Base-by-base conservation (phyloP, 768 basidiomycete genomes). In the Mycena crocata region DNA sequence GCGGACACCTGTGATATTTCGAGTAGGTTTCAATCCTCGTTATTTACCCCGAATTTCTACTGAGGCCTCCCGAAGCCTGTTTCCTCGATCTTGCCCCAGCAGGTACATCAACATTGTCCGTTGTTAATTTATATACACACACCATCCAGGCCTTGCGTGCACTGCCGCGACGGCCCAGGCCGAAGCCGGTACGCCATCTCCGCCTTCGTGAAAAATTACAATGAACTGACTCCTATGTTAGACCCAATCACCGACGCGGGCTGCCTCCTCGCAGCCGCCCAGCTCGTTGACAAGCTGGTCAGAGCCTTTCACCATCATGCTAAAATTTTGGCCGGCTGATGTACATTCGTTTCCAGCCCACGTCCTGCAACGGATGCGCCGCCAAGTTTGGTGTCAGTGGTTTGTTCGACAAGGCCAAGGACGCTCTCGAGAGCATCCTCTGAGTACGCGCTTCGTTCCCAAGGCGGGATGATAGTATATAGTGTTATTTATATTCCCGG, bases 341-440 rank as follows among this genome's bases (percentile, higher is more conserved):
- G 14, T 15, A 6, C 17, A 8, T n/a, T 13, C 23, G 28, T 35
- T 37, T 19, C 2, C 7, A 62, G 61, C 61, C 61, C 19, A 19
- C 52, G 17, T 54, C 61, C n/a, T 62, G 61, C 52, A 48, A 34
- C 19, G 61, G 61, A 32, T 62, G 61, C 44, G 32, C 21, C 32
- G 42, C 26, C 51, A 50, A 62, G 44, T 44, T 62, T n/a, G 61
- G 61, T 26, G 9, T 55, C 31, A 24, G 14, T 5, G n/a, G 50
- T 31, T 50, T n/a, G 30, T 1, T 62, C 17, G 60, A 44, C n/a
- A 4, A 12, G 17, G 60, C 60, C 23, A 44, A 62, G 51, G 54
- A 54, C 32, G 60, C 40, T 31, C 37, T 62, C 28, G 52, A 55
- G 34, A 52, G 52, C 42, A 1, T 62, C 32, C 55, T 62, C 61